Evolutionary conservation across 352 stramenopile genomes (phyloP).

Genomic region (Blastocystis hominis): DNA sequence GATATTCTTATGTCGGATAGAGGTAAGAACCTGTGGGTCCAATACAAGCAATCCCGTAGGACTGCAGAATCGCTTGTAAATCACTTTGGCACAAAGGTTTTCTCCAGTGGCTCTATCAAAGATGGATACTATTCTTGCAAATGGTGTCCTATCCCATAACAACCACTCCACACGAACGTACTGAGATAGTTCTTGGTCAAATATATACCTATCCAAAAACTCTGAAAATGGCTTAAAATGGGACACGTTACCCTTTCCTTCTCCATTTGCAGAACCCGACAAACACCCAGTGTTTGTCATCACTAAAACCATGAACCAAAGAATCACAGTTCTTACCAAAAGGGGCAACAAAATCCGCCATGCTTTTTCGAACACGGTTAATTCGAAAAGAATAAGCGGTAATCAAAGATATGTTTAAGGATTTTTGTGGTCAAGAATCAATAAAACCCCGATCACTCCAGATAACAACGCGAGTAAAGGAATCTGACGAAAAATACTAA

Average conservation of each 20-base stretch:
- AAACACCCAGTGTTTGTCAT: not conserved
- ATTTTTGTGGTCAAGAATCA: conserved; percentile 24
- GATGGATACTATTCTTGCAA: conserved; percentile 45
- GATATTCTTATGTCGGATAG: conserved; percentile 48
- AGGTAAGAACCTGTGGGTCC: conserved; percentile 28
- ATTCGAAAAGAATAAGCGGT: not conserved
- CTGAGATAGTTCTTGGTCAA: conserved; percentile 34
- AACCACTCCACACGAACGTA: not conserved
- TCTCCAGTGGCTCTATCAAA: conserved; percentile 8
- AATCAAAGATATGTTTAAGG: not conserved
- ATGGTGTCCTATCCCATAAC: conserved; percentile 21
- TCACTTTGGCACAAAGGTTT: conserved; percentile 50
- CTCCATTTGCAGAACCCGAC: not conserved
- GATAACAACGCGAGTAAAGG: not conserved
- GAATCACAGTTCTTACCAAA: conserved; percentile 2
- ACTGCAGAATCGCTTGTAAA: conserved; percentile 45
- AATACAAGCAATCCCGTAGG: not conserved
- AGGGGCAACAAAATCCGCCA: conserved; percentile 41
- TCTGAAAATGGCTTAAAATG: conserved; percentile 42
- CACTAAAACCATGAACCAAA: not conserved
- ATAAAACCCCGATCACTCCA: conserved; percentile 47
- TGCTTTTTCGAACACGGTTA: not conserved
- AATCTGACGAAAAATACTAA: too few species aligned
- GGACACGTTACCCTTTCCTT: not conserved
- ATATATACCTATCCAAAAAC: conserved; percentile 37